Base-by-base conservation (phyloP, 1,284 basidiomycete species). In the Sporisorium sorghi region DNA sequence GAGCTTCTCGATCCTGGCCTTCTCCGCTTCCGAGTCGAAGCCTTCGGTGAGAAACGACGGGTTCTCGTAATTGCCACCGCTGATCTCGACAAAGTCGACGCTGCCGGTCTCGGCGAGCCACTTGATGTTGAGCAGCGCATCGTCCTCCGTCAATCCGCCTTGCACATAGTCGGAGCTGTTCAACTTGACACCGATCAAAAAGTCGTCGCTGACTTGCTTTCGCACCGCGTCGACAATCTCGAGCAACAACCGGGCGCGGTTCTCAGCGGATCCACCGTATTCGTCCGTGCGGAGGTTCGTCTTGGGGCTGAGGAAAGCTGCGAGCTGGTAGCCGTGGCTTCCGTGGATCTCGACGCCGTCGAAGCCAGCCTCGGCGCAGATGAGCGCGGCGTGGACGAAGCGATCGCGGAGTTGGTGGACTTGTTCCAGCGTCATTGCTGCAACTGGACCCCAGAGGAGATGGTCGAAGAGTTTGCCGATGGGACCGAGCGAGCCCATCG, bases 311-410 rank as follows among this genome's bases (percentile, higher is more conserved):
- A 97, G 87, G 82, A 95, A 96, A 73, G 93, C 90, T 0, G 93
- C 89, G 17, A 97, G 86, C 19, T 97, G 87, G 84, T 97, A 86
- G 26, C 94, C 94, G 86, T 97, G 94, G 2, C 92, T 91, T 32
- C 88, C 91, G 85, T 98, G 95, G 21, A 98, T 74, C 81, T 98
- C 90, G 12, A 97, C 86, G 0, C 95, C 95, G 76, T 97, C 93
- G 83, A 95, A 97, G 0, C 93, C 93, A 26, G 91, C 87, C 56
- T 77, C 66, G 54, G 77, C 80, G n/a, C 85, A 83, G 54, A 92
- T 88, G 56, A 89, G 86, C 1, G 89, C 86, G 1, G 92, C 89
- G 12, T 88, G 87, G 6, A 88, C 82, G 80, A 90, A 95, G 1
- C 90, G 90, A 60, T 90, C 86, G 72, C 93, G 88, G 5, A 91